Base-by-base conservation (phyloP, 805 yeast genomes). In the Torulaspora franciscae region DNA sequence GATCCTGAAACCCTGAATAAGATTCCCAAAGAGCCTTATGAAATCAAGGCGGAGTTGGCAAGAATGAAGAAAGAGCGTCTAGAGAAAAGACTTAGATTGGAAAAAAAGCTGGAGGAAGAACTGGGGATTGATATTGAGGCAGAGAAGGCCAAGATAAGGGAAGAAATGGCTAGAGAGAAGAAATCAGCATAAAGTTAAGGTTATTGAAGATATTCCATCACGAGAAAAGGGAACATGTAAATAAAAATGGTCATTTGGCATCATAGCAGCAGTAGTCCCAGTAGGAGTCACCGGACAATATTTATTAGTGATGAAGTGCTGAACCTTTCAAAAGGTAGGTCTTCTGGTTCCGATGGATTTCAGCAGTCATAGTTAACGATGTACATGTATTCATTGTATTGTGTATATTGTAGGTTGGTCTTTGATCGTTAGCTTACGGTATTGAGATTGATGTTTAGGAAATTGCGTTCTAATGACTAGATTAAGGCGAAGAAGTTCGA, bases 1-100 rank as follows among this genome's bases (percentile, higher is more conserved):
- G 97, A 89, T 64, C 96, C 96, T 33, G 84, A 85, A 33, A 84
- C 96, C 2, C 73, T 88, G 54, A 89, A 90, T 62, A 83, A 86
- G 67, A 82, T 90, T 28, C 98, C 98, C 2, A 90, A 89, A 59
- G 96, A 90, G 59, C 89, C 89, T 2, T 85, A 83, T 57, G 96
- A 90, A 61, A 87, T 90, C 48, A 83, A 86, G 62, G 91, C 93
- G 1, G 98, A 90, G 61, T 70, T 90, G 30, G 96, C 95, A 11
- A 78, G 96, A 62, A 83, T 90, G 75, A 79, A 81, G 62, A 77
- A 80, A 53, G 95, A 81, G 43, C 74, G 90, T 48, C 61, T 76
- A 2, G 95, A 81, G 54, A 85, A 83, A 69, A 76, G 95, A 62
- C 70, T 76, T 51, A 73, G 82, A 50, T 69, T 88, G 41, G 95